Base-by-base conservation (phyloP, 176 grass and related monocot genomes). In the Triticum urartu region DNA sequence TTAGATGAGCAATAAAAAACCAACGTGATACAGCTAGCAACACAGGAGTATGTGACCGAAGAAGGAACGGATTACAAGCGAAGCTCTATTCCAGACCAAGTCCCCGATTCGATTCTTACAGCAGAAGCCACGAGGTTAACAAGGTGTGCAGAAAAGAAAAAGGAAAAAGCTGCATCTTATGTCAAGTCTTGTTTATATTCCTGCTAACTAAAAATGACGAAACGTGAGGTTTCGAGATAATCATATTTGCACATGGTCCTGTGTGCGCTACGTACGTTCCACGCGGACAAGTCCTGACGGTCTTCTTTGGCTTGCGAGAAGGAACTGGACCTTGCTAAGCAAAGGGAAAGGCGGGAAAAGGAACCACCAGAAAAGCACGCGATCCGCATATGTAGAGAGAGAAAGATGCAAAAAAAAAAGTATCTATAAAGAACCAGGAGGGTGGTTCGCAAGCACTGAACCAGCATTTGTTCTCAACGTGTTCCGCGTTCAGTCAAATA, bases 281-380 rank as follows among this genome's bases (percentile, higher is more conserved):
- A 30, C 28, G 28, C 28, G 28, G 1, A 30, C 28, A 30, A 30
- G 2, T 30, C 28, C 39, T 1, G 58, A 72, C 26, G 58, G 67
- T 3, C 66, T 35, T 21, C 7, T 84, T 88, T 63, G 68, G 21
- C 77, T 75, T 26, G 45, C 77, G 45, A 20, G 60, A 68, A 39
- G 77, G 82, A 75, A 75, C 82, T 68, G 68, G 14, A 1, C 43
- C 9, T n/a, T 18, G 76, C 42, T 75, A 89, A 85, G 82, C 87
- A 80, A 89, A 34, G 87, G 22, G 64, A 38, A 50, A 13, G 48
- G 1, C 4, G 1, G 64, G 28, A 14, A 85, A 39, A 28, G 28
- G 2, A 9, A 18, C 18, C 2, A 72, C 38, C 36, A 73, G 17
- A 32, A 52, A 52, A 32, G 18, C 40, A 54, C 42, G 45, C 45